Evolutionary conservation across 768 basidiomycete species (phyloP).

Genomic region (Kwoniella sp.): DNA sequence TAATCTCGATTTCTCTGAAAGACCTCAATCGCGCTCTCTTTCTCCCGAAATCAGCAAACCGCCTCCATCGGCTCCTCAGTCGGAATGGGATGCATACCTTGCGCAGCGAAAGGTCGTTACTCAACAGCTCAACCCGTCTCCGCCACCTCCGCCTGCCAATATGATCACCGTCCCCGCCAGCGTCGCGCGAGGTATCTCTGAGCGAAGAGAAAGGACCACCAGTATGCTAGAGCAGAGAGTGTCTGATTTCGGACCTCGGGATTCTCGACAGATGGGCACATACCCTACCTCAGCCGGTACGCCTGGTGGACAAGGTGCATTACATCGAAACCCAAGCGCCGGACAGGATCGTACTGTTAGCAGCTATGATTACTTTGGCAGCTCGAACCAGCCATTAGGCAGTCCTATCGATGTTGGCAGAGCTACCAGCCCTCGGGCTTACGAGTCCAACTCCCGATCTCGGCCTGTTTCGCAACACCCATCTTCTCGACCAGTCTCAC

Average conservation of each 20-base stretch:
- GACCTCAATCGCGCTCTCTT: background rate
- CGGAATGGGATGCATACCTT: conserved; percentile 82
- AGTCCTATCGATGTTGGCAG: background rate
- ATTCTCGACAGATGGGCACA: conserved; percentile 8
- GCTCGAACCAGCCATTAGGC: background rate
- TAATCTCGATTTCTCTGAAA: background rate
- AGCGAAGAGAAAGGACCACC: conserved; percentile 71
- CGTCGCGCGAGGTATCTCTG: conserved; percentile 58
- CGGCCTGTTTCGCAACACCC: background rate
- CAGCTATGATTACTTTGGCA: background rate
- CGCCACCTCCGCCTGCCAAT: background rate
- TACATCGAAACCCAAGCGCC: conserved; percentile 2
- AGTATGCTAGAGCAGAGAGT: conserved; percentile 63
- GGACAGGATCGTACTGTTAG: conserved; percentile 1
- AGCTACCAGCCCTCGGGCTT: background rate
- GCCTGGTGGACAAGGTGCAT: background rate
- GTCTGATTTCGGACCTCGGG: conserved; percentile 26
- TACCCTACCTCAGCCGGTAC: conserved; percentile 6
- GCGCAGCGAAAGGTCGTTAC: conserved; percentile 74
- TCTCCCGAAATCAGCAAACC: background rate
- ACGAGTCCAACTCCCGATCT: background rate
- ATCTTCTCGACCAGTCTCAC: background rate
- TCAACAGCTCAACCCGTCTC: conserved; percentile 64
- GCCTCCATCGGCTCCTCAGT: conserved; percentile 1
- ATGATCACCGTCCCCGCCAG: conserved; percentile 10